Base-by-base conservation (phyloP, 495 filamentous ascomycete genomes). In the Cenococcum geophilum region DNA sequence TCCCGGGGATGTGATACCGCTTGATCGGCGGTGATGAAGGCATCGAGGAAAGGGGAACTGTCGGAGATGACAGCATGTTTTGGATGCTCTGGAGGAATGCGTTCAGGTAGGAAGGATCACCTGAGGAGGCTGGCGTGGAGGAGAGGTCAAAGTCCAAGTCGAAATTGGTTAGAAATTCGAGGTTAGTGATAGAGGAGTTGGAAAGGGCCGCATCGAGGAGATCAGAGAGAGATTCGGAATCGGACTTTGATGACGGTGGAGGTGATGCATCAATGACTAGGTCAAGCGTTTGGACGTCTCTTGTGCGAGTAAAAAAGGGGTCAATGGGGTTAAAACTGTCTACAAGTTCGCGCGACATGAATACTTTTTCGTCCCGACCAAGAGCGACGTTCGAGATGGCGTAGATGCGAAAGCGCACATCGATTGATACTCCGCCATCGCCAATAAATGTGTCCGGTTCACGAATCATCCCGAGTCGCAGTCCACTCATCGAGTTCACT, bases 321-420 rank as follows among this genome's bases (percentile, higher is more conserved):
- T 97, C 93, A 42, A 81, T 80, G 1, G 83, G 82, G 69, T 83
- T 80, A 53, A 86, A 81, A 54, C 86, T 84, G 61, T 85, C 83
- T 53, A 95, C 80, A 37, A 89, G 80, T 36, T 91, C 84, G 23
- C 87, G 80, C n/a, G 83, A 77, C 58, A 98, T 77, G 68, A 90
- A 89, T 57, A 97, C 83, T 68, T 86, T 90, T 75, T 98, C 93
- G 66, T 96, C 91, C 59, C 89, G 86, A 9, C 93, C 93, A 1
- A 98, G 76, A 0, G 86, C 79, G 27, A 95, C 80, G 67, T 88
- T 88, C 48, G 88, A 88, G 72, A 97, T 81, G 45, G 86, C 86
- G 58, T 84, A 65, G 20, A 73, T 68, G 12, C 71, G 67, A 40
- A 68, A 73, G 1, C 61, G 53, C 11, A 66, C 61, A 32, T 69